phyloP scores from a whole-genome alignment of 2,329 filamentous ascomycete genomes.

The Fusarium xyrophilum region DNA sequence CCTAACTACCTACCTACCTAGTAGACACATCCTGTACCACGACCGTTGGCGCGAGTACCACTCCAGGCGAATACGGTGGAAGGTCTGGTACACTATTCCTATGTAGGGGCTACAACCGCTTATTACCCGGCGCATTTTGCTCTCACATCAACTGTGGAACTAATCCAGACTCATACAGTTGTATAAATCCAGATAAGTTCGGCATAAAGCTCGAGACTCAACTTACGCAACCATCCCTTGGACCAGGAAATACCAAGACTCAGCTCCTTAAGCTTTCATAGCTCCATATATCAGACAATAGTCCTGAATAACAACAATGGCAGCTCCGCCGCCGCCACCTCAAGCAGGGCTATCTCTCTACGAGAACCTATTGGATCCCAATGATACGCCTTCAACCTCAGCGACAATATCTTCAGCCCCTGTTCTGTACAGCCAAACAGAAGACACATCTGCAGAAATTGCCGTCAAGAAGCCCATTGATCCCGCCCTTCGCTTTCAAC shows the following conservation, averaged over 20 bases:
- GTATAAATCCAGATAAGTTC: background rate
- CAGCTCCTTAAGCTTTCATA: background rate
- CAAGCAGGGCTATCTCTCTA: conserved; percentile 74
- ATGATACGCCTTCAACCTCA: conserved; percentile 52
- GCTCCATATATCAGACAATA: background rate
- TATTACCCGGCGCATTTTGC: conserved; percentile 43
- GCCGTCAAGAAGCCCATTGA: conserved; percentile 66
- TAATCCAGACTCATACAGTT: background rate
- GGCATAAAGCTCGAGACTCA: background rate
- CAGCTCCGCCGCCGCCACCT: conserved; percentile 45
- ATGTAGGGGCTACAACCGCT: conserved; percentile 26
- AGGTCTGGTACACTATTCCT: too few relatives aligned
- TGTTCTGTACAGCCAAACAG: conserved; percentile 70
- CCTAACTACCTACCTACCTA: background rate
- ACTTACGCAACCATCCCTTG: background rate
- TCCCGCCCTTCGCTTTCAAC: conserved; percentile 80
- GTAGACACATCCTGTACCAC: background rate
- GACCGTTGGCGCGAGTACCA: too few relatives aligned
- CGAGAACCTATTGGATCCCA: conserved; percentile 77
- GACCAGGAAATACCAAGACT: background rate
- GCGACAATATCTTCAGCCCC: conserved; percentile 80
- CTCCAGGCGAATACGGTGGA: too few relatives aligned
- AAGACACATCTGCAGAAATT: conserved; percentile 53
- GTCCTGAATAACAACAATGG: conserved; percentile 28
- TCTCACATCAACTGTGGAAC: background rate